A percentile compares a stretch with the other conserved stretches of the same genome.
phyloP scores from a whole-genome alignment of 148 eudicot genomes.

The Polygonum aviculare region DNA sequence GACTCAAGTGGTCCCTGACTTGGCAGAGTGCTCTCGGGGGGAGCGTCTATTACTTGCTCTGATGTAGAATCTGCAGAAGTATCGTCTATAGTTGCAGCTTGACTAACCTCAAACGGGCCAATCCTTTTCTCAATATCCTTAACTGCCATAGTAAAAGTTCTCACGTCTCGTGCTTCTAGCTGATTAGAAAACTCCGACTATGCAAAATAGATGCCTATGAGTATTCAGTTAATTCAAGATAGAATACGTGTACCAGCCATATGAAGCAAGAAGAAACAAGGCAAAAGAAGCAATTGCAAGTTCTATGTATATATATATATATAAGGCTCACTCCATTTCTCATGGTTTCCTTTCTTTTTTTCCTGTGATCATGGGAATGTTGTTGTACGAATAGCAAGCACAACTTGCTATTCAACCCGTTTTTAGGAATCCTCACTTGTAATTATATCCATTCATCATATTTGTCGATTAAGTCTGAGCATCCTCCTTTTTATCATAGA shows the following conservation, averaged over 20 bases:
- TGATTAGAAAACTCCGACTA: conserved; percentile 44
- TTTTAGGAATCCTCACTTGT: too few species aligned
- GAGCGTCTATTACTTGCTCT: background rate
- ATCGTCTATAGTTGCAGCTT: conserved; percentile 11
- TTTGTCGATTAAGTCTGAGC: too few species aligned
- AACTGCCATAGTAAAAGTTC: conserved; percentile 43
- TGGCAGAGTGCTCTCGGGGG: background rate
- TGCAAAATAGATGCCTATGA: conserved; percentile 1
- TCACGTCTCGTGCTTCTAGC: conserved; percentile 63
- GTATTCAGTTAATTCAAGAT: background rate
- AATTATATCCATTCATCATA: too few species aligned
- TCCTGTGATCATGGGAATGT: background rate
- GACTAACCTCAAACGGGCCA: conserved; percentile 38
- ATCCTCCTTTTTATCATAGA: too few species aligned
- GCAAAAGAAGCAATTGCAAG: background rate
- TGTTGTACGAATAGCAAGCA: background rate
- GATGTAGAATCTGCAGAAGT: conserved; percentile 1
- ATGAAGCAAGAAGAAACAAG: background rate
- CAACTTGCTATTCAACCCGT: too few species aligned
- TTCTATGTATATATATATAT: too few species aligned
- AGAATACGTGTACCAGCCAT: too few species aligned
- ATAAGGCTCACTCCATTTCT: background rate
- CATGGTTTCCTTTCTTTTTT: background rate
- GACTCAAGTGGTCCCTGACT: background rate
- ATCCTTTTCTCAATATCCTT: conserved; percentile 60